Conservation (phyloP, 1,284 basidiomycete species). For the Malassezia japonica region DNA sequence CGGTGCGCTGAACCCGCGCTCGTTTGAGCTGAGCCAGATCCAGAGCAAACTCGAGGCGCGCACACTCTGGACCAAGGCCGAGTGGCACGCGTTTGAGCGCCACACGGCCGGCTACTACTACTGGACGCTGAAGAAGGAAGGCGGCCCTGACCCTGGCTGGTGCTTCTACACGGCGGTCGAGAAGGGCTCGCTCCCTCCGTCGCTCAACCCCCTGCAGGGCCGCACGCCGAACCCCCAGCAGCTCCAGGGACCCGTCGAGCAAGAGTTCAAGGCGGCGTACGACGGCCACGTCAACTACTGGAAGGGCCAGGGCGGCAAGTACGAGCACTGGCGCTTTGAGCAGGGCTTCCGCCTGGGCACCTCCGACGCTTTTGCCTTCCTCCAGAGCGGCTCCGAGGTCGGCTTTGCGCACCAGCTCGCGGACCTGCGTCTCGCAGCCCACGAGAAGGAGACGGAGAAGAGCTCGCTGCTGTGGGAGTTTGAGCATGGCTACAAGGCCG, state of each 20-base stretch:
- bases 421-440: constrained; percentile 53
- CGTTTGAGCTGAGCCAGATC: constrained; percentile 48
- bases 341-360: constrained; percentile 62
- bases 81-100: constrained; percentile 62
- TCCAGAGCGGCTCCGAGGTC: constrained; percentile 52
- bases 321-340: constrained; percentile 61
- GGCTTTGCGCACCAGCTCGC: constrained; percentile 60
- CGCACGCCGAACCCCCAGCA: neutral
- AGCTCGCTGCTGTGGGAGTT: constrained; percentile 45
- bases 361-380: constrained; percentile 61
- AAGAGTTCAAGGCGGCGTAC: constrained; percentile 17
- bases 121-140: constrained; percentile 76
- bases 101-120: constrained; percentile 70
- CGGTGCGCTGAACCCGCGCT: constrained; percentile 63
- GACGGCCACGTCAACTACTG: constrained; percentile 49
- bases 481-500: constrained; percentile 57
- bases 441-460: constrained; percentile 50
- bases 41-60: constrained; percentile 39
- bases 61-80: constrained; percentile 55
- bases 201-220: constrained; percentile 7
- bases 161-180: constrained; percentile 62
- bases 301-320: constrained; percentile 52
- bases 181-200: constrained; percentile 57
- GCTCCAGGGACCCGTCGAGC: neutral
- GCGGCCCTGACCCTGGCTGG: constrained; percentile 66